These are phyloP conservation scores for Zychaea mexicana DNA, from an alignment of 371 early-diverging fungal genomes.

Conservation along the genomic window DNA sequence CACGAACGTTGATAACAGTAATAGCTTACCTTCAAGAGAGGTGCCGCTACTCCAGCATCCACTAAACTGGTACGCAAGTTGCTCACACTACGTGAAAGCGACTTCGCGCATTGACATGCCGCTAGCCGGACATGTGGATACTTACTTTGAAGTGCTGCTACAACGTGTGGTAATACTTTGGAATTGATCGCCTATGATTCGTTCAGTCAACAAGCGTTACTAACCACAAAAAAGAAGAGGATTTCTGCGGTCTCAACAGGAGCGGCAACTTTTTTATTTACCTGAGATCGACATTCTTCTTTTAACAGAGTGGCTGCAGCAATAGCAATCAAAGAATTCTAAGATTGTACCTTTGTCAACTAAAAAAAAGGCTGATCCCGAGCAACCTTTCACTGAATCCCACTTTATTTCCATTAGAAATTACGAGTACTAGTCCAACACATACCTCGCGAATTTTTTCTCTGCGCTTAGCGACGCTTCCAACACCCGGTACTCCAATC, in stretches of 20 bases:
- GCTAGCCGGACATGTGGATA: conserved; percentile 68
- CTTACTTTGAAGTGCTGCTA: conserved; percentile 67
- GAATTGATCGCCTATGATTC: conserved; percentile 74
- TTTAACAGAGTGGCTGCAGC: conserved; percentile 74
- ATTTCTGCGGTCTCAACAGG: neutral
- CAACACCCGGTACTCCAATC: conserved; percentile 44
- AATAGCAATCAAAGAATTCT: conserved; percentile 76
- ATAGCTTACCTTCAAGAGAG: conserved; percentile 65
- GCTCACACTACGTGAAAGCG: conserved; percentile 80
- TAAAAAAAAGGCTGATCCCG: too few relatives aligned
- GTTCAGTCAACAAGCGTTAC: too few relatives aligned
- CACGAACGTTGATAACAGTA: neutral
- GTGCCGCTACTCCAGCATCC: conserved; percentile 78
- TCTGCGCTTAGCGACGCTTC: conserved; percentile 56
- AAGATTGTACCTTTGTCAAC: neutral
- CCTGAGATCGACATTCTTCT: conserved; percentile 83
- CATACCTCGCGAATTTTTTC: conserved; percentile 72
- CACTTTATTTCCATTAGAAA: neutral
- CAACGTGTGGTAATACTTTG: conserved; percentile 77
- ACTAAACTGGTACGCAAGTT: conserved; percentile 80
- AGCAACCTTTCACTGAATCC: too few relatives aligned
- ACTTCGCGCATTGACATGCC: conserved; percentile 80
- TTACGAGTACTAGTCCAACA: neutral
- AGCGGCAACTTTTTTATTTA: too few relatives aligned
- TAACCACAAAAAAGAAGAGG: neutral